Evolutionary conservation across 371 early-diverging fungal species (phyloP), one percentile per base, ranked within the genome.

Genomic region (Mucor lusitanicus): DNA sequence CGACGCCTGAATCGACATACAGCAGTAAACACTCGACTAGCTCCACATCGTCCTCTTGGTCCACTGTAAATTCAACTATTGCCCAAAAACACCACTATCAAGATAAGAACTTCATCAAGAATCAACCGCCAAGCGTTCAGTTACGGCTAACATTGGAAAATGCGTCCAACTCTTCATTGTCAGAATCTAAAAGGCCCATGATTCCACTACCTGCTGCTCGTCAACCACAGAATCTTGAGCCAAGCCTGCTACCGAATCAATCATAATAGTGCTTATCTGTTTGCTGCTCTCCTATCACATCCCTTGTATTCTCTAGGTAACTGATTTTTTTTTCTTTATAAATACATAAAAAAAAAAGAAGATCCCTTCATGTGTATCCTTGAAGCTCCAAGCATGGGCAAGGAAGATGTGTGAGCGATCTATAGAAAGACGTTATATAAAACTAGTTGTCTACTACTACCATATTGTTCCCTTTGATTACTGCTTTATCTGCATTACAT

Each of bases 101-200:
- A 1, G 69, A 68, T 42, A 48, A 56, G 21, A 40, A 63, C 6
- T 63, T 68, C n/a, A 63, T 63, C 3, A 58, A 63, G 30, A 68
- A 63, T 53, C 69, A 68, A 27, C 69, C 64, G 15, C 69, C 64
- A 17, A 46, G 69, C 33, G 54, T 68, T 7, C 69, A 68, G 42
- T 46, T 59, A 42, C 48, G 69, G 25, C 21, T 68, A 32, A 28
- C 63, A 12, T 27, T 68, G 25, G 69, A 68, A 63, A 68, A 50
- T 39, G 59, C 69, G 3, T 68, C 33, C 9, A 37, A 53, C 17
- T 35, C 21, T 15, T n/a, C 57, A 28, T 15, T 30, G 7, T 12
- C 30, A 30, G 32, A 13, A 55, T 28, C 32, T 0, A 55, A 55
- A 30, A 55, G 55, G 32, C 55, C 55, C 17, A 32, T 17, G 32